Evolutionary conservation across 2,329 filamentous ascomycete genomes (phyloP), one percentile per base, ranked within the genome.

Genomic region (Alternaria triticimaculans): DNA sequence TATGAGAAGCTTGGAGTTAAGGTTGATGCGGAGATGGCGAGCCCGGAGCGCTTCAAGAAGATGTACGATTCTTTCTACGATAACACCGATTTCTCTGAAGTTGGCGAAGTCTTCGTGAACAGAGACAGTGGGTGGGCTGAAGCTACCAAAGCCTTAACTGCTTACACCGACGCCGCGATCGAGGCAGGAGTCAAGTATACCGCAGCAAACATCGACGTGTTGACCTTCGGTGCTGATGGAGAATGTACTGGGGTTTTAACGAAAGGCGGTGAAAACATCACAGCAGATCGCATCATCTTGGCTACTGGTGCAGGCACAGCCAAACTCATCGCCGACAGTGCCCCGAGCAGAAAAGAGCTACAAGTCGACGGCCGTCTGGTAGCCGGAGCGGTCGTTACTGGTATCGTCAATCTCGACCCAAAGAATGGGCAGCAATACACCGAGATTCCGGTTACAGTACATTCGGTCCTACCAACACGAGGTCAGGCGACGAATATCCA

Each of bases 31-130:
- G n/a, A 41, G 37, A 5, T 41, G 37, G n/a, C 2, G n/a, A 41
- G 37, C 8, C 15, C n/a, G 0, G 37, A 41, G 2, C 37, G n/a
- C 0, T 11, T 18, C 15, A 41, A 18, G 3, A 0, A 1, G 37
- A 18, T 41, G 37, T 41, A 41, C 9, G n/a, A n/a, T 18, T 41
- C 37, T 18, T 18, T 41, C 37, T 41, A 41, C 9, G 37, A 41
- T 11, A 11, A 41, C n/a, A 41, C 37, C n/a, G 37, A 41, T 6
- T 41, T 41, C 37, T 41, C 37, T 2, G 37, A 6, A 1, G 37
- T 18, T 11, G 37, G 5, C 2, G n/a, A 41, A 41, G 37, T 41
- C 4, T 41, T 41, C 37, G 37, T 41, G 8, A 41, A 41, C n/a
- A 41, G 37, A 11, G 37, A 41, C 5, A 41, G 37, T 3, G 37